A percentile compares a stretch with the other conserved stretches of the same genome.
Evolutionary conservation across 2,329 filamentous ascomycete species (phyloP).

Genomic region (Acrocalymma vagum): DNA sequence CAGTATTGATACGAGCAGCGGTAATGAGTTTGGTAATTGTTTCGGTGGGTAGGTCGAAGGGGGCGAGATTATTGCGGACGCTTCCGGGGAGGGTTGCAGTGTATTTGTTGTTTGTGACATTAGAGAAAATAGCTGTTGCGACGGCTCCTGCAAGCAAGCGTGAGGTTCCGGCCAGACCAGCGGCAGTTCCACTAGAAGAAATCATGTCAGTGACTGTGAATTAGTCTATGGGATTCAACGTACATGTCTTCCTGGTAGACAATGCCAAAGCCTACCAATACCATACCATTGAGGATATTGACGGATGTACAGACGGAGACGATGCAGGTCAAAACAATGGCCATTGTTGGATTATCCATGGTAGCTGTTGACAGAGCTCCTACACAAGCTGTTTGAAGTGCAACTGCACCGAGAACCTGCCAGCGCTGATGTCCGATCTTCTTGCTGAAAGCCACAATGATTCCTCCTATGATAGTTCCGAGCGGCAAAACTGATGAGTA

Average conservation of each 20-base stretch:
- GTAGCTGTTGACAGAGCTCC: slow-evolving; percentile 35
- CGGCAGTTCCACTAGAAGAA: slow-evolving; percentile 31
- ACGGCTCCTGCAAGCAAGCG: slow-evolving; percentile 37
- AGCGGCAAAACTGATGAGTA: slow-evolving; percentile 35
- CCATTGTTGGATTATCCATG: slow-evolving; percentile 31
- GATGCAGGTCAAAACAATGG: slow-evolving; percentile 37
- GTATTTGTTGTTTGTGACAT: slow-evolving; percentile 40
- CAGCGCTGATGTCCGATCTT: slow-evolving; percentile 38
- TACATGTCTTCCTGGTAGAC: slow-evolving; percentile 39
- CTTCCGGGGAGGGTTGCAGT: slow-evolving; percentile 15
- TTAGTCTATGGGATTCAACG: too few species aligned
- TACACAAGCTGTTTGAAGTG: slow-evolving; percentile 37
- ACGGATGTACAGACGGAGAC: slow-evolving; percentile 36
- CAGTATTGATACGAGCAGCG: slow-evolving; percentile 32
- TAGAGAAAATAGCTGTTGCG: slow-evolving; percentile 37
- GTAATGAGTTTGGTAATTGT: slow-evolving; percentile 24
- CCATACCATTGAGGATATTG: slow-evolving; percentile 39
- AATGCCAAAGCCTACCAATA: slow-evolving; percentile 38
- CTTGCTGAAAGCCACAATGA: slow-evolving; percentile 36
- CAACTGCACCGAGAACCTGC: slow-evolving; percentile 35
- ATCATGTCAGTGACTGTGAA: slow-evolving; percentile 1
- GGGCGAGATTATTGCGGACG: slow-evolving; percentile 24
- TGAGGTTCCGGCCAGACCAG: slow-evolving; percentile 37
- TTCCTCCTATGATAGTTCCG: slow-evolving; percentile 36
- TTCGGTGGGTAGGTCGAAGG: slow-evolving; percentile 23